Percentiles rank a stretch among this genome's conserved stretches.
Conservation (phyloP, 805 yeast genomes). For the Starmerella davenportii region DNA sequence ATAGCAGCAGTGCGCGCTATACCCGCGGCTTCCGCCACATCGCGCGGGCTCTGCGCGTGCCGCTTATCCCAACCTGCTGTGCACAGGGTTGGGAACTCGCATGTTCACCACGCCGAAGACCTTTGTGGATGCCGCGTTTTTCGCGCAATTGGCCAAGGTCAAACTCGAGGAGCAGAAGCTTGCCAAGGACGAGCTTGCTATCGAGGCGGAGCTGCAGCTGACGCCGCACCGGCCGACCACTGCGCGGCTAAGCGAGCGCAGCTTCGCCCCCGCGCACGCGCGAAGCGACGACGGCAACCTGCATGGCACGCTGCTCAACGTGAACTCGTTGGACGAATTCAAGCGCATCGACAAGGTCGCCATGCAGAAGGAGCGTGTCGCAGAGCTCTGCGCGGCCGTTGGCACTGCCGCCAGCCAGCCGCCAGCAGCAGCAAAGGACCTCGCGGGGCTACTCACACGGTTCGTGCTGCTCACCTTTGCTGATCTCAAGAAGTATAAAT, state of each 20-base stretch:
- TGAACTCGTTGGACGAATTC: conserved; percentile 77
- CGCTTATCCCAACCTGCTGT: too few species aligned
- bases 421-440: background rate
- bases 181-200: conserved; percentile 29
- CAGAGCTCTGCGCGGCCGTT: conserved; percentile 12
- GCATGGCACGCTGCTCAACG: conserved; percentile 29
- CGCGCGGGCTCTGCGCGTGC: too few species aligned
- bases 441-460: conserved; percentile 26
- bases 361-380: conserved; percentile 32
- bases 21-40: too few species aligned
- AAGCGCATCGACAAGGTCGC: conserved; percentile 45
- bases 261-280: conserved; percentile 21
- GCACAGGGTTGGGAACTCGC: too few species aligned
- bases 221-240: conserved; percentile 24
- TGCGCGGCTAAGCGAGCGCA: conserved; percentile 14
- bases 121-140: conserved; percentile 74
- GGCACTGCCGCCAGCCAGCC: background rate
- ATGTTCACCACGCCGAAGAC: conserved; percentile 19
- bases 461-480: conserved; percentile 53
- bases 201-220: conserved; percentile 27
- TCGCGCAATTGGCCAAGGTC: conserved; percentile 49
- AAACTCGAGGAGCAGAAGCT: conserved; percentile 62
- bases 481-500: conserved; percentile 75
- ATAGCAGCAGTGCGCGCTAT: too few species aligned
- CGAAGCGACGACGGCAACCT: conserved; percentile 9